These are phyloP conservation scores for Rhodotorula kratochvilovae DNA, from an alignment of 768 basidiomycete genomes.

Conservation along the genomic window DNA sequence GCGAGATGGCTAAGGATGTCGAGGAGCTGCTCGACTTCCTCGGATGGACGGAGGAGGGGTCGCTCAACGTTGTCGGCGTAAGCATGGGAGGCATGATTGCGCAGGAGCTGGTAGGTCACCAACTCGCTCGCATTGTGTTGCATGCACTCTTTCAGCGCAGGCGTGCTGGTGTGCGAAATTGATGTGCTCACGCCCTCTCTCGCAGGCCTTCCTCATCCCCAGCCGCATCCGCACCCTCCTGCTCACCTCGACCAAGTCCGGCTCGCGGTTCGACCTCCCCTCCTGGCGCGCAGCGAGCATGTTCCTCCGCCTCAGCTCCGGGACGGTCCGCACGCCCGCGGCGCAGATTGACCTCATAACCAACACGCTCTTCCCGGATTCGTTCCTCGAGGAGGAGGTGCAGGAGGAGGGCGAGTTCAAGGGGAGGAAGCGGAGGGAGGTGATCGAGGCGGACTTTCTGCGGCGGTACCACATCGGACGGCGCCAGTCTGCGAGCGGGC, in stretches of 20 bases:
- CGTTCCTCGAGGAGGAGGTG: slow-evolving; percentile 22
- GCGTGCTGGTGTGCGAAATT: too few relatives aligned
- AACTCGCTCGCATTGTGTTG: neutral
- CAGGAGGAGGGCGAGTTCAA: slow-evolving; percentile 5
- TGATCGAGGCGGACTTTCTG: slow-evolving; percentile 26
- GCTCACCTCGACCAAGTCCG: slow-evolving; percentile 34
- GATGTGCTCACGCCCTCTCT: neutral
- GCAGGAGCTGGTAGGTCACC: slow-evolving; percentile 30
- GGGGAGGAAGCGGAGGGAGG: slow-evolving; percentile 17
- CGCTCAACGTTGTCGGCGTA: slow-evolving; percentile 33
- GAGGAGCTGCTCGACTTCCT: slow-evolving; percentile 34
- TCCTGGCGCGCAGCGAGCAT: neutral
- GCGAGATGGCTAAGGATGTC: slow-evolving; percentile 36
- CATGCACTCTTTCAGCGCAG: neutral
- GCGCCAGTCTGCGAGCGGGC: slow-evolving; percentile 18
- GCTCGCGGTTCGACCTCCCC: slow-evolving; percentile 3
- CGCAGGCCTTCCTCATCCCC: slow-evolving; percentile 36
- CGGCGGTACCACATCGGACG: slow-evolving; percentile 28
- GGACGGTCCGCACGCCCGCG: slow-evolving; percentile 17
- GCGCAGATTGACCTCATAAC: slow-evolving; percentile 24
- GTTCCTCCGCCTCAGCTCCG: slow-evolving; percentile 6
- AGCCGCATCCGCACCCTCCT: slow-evolving; percentile 25
- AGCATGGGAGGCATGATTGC: slow-evolving; percentile 42
- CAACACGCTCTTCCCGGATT: slow-evolving; percentile 31
- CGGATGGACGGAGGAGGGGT: slow-evolving; percentile 20